phyloP scores from a whole-genome alignment of 345 rosid genomes.

The Lenwebbia sp. region DNA sequence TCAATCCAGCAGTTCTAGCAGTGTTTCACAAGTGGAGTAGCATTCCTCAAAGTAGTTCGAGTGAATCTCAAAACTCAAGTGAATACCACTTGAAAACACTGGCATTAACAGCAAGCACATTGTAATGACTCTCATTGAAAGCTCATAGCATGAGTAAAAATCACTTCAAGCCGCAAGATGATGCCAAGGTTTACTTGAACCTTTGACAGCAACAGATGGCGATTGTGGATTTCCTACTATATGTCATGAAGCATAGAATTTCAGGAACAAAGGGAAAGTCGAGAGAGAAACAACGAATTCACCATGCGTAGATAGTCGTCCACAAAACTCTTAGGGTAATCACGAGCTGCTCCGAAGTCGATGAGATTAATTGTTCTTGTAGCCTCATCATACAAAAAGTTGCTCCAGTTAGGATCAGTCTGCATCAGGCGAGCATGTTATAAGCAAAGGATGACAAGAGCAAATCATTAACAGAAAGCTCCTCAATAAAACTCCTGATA shows the following conservation, averaged over 20 bases:
- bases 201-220: not conserved
- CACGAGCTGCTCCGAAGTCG: constrained; percentile 94
- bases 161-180: not conserved
- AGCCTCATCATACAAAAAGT: constrained; percentile 67
- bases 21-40: not conserved
- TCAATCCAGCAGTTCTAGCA: not conserved
- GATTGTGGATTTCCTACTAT: not conserved
- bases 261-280: not conserved
- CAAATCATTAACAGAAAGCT: not conserved
- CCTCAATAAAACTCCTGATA: not conserved
- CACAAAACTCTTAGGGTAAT: constrained; percentile 76
- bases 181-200: not conserved
- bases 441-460: not conserved
- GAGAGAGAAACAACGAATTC: constrained; percentile 1
- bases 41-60: not conserved
- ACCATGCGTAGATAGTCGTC: constrained; percentile 92
- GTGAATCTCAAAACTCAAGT: not conserved
- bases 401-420: constrained; percentile 98
- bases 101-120: not conserved
- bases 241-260: not conserved
- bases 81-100: not conserved
- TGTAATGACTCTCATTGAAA: not conserved
- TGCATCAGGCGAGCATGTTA: constrained; percentile 18
- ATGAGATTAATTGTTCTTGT: constrained; percentile 71
- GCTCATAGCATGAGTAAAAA: not conserved